Base-by-base conservation (phyloP, 176 grass and related monocot genomes). In the barley (Hordeum vulgare) region DNA sequence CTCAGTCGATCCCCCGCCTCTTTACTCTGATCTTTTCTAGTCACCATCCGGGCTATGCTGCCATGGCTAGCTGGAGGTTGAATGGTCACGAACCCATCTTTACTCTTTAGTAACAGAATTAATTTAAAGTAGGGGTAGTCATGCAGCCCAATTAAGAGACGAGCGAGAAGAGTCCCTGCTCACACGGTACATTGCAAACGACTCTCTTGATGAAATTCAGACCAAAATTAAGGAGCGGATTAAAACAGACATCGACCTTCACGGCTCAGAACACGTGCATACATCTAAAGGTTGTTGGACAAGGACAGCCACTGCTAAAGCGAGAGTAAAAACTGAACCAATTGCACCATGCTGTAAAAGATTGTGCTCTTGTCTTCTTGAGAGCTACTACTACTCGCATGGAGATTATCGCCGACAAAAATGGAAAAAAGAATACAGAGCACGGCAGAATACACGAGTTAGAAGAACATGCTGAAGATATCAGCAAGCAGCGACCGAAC, bases 81-180 rank as follows among this genome's bases (percentile, higher is more conserved):
- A 84, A 60, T 44, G 62, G 28, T 72, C 59, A 84, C 40, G 51
- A 73, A 23, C 8, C 61, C 56, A 26, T 78, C 85, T 75, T 83
- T 83, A 83, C 10, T 78, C 85, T n/a, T 74, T 29, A 83, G 31
- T n/a, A n/a, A n/a, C 47, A 10, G 26, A 78, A 71, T 78, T 90
- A 49, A 57, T 60, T 62, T 72, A 71, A 59, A 83, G 47, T 40
- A 58, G 53, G 26, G 35, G 17, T 51, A 74, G 71, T 74, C 41
- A 41, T 35, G 24, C 75, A 74, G 6, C 35, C 24, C 61, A 28
- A 62, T 83, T 74, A 74, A 83, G 81, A 47, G 67, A 74, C 1
- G 54, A 74, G 10, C 54, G 26, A 61, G 81, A 41, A 70, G 63
- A 27, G 63, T 25, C 79, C 64, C 45, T 39, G 24, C 14, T 1